A percentile compares a stretch with the other conserved stretches of the same genome.
Conservation (phyloP, 2,329 filamentous ascomycete genomes). For the Sclerotinia glacialis region DNA sequence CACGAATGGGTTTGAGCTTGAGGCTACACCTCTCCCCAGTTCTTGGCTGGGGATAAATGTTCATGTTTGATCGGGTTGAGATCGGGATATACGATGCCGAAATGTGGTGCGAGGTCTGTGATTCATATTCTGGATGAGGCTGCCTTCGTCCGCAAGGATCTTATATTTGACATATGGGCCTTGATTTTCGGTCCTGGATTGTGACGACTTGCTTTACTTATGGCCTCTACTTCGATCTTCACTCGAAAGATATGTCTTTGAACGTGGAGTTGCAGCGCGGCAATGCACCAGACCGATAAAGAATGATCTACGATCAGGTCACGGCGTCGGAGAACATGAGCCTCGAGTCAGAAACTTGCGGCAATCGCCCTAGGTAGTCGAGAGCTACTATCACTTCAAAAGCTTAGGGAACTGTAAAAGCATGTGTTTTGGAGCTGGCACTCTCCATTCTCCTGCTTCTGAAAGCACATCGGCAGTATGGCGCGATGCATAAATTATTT, state of each 20-base stretch:
- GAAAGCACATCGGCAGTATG: neutral
- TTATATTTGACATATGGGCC: neutral
- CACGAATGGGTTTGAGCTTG: conserved; percentile 8
- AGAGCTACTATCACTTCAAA: neutral
- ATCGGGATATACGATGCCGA: neutral
- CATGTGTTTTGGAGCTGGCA: neutral
- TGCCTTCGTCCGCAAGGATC: neutral
- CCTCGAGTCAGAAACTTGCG: neutral
- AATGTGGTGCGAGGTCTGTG: accelerated
- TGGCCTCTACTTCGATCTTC: neutral
- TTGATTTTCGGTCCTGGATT: neutral
- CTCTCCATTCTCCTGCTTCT: too few relatives aligned
- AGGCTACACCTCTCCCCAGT: neutral
- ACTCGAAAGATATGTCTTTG: neutral
- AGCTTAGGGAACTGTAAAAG: neutral
- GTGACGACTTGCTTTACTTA: too few relatives aligned
- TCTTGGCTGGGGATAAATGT: neutral
- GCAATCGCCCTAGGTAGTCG: neutral
- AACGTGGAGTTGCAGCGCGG: neutral
- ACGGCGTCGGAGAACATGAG: too few relatives aligned
- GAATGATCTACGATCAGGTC: neutral
- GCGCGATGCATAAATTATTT: neutral
- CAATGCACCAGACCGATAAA: neutral
- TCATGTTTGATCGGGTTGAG: neutral
- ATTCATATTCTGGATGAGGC: neutral